A percentile compares a stretch with the other conserved stretches of the same genome.
Conservation (phyloP, 2,329 filamentous ascomycete species). For the Parasarocladium wereldwijsianum region DNA sequence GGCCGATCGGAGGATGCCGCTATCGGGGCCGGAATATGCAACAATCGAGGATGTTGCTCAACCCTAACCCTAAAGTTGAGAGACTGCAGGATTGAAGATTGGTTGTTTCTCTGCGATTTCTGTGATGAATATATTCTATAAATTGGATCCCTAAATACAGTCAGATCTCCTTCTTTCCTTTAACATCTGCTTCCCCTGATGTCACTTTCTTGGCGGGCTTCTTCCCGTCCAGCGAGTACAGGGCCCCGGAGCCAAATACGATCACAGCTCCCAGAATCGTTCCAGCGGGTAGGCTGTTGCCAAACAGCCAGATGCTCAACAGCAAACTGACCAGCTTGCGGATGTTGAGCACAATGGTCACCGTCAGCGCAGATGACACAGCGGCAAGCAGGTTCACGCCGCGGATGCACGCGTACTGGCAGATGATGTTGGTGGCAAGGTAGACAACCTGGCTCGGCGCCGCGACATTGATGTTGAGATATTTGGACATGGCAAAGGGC, state of each 20-base stretch:
- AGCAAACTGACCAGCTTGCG: conserved; percentile 85
- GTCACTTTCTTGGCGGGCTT: conserved; percentile 7
- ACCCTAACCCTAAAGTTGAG: no score
- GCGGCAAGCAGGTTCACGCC: conserved; percentile 91
- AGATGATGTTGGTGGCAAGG: conserved; percentile 64
- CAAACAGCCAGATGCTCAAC: conserved; percentile 87
- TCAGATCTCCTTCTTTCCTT: conserved; percentile 1
- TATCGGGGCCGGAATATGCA: conserved; percentile 10
- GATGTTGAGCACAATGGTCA: conserved; percentile 92
- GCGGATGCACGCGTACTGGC: conserved; percentile 88
- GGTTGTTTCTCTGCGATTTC: neutral
- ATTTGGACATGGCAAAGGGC: conserved; percentile 27
- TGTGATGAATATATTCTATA: no score
- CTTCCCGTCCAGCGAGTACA: conserved; percentile 67
- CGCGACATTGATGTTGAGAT: conserved; percentile 4
- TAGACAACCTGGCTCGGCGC: conserved; percentile 59
- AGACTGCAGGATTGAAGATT: conserved; percentile 4
- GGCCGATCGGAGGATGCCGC: conserved; percentile 12
- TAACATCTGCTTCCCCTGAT: neutral
- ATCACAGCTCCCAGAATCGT: conserved; percentile 70
- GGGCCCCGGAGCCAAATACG: conserved; percentile 79
- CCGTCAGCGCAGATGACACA: conserved; percentile 77
- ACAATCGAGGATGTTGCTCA: conserved; percentile 6
- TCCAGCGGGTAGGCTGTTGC: conserved; percentile 61
- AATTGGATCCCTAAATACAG: no score